These are phyloP conservation scores for Globisporangium spinosum DNA, from an alignment of 352 stramenopile species.

Conservation along the genomic window DNA sequence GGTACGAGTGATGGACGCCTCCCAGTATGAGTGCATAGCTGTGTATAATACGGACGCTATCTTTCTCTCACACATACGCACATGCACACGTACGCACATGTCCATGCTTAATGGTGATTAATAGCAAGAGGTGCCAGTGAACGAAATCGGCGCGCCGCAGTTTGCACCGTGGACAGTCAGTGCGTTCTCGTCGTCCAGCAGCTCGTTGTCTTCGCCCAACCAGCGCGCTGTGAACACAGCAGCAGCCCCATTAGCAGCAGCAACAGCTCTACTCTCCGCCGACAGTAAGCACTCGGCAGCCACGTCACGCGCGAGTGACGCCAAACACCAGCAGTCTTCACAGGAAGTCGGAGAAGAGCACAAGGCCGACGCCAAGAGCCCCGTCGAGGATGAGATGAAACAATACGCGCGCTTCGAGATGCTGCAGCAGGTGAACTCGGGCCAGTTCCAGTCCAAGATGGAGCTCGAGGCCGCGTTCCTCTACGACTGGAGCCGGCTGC, in stretches of 20 bases:
- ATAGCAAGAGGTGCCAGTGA: constrained; percentile 77
- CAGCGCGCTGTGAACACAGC: neutral
- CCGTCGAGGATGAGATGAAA: constrained; percentile 47
- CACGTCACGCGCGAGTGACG: neutral
- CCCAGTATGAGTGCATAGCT: neutral
- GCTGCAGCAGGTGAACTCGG: constrained; percentile 72
- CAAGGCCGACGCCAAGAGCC: constrained; percentile 9
- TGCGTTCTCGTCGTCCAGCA: constrained; percentile 45
- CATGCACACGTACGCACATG: too few relatives aligned
- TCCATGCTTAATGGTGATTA: neutral
- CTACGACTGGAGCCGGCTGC: constrained; percentile 67
- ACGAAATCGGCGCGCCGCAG: constrained; percentile 76
- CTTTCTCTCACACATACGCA: too few relatives aligned
- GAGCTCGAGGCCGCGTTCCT: constrained; percentile 78
- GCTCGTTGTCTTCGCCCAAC: neutral
- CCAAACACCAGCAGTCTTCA: neutral
- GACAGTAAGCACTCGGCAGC: constrained; percentile 2
- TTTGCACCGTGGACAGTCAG: constrained; percentile 53
- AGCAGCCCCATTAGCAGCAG: neutral
- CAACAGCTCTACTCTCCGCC: neutral
- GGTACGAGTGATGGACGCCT: constrained; percentile 23
- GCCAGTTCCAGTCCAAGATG: constrained; percentile 76
- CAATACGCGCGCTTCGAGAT: constrained; percentile 64
- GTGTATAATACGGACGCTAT: neutral
- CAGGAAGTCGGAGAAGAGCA: neutral